Evolutionary conservation across 2,329 filamentous ascomycete genomes (phyloP), one percentile per base, ranked within the genome.

Genomic region (Microdochium bolleyi): DNA sequence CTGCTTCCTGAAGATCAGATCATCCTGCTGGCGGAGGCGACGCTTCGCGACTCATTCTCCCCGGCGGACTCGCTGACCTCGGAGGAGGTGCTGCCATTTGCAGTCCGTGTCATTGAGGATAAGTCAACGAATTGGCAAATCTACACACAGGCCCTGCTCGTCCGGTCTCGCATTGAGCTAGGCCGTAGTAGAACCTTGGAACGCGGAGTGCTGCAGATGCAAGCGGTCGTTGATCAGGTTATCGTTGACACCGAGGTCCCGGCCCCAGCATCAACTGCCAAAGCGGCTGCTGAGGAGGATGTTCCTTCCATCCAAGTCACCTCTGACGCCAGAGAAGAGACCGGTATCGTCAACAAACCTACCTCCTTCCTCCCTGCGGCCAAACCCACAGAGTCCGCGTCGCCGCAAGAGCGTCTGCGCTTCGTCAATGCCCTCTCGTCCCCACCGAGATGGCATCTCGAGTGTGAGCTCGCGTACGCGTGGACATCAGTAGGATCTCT

Each of bases 71-170:
- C 88, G 0, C 75, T 99, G 1, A 97, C 92, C 0, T 80, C 91
- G n/a, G 92, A 97, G 70, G 90, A 97, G 65, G 92, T 95, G 3
- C 71, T 95, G 1, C 94, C 94, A 0, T 99, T 92, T 65, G 94
- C 94, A 1, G 87, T 85, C 1, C 83, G 94, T 41, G 94, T 97
- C 0, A 77, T 99, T 1, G 82, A 88, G 9, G 91, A 94, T 55
- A 92, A 92, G 60, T 88, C 88, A 48, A 92, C 90, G 1, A 99
- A 97, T 68, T 99, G 94, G 94, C 94, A 97, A 67, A 86, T 96
- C 32, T 97, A 97, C 66, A 96, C 94, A 0, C 92, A 97, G 65
- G 94, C 91, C 0, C 75, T 99, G 9, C 77, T 99, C 0, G 88
- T 97, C 1, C 82, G 94, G 48, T 95, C 89, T 55, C 80, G 94